Evolutionary conservation across 768 basidiomycete genomes (phyloP), one percentile per base, ranked within the genome.

Genomic region (Russula dissimulans): DNA sequence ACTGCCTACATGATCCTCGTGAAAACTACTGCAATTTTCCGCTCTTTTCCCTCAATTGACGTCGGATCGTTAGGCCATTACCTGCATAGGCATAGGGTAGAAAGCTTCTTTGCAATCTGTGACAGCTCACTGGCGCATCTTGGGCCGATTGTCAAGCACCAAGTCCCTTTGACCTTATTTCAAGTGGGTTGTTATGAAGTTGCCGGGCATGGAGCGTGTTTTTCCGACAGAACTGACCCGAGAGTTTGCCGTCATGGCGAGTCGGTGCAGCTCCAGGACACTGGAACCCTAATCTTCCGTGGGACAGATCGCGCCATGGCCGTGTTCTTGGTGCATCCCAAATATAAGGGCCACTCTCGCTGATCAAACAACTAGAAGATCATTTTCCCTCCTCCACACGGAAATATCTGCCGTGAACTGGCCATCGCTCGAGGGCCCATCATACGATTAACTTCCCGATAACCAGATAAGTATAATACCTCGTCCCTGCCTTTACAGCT

Each of bases 301-400:
- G 41, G 32, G n/a, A 54, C 29, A 38, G 54, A 57, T 62, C 51
- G 61, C 61, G 50, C 61, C 61, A 47, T 11, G 61, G n/a, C 51
- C 61, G n/a, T 48, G 61, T 57, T 57, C 45, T 54, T 41, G 55
- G 61, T 53, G 51, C 41, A 29, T n/a, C 45, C 10, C 50, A n/a
- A 54, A 42, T 62, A 53, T 36, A 57, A 57, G 51, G 49, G 34
- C 46, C 51, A 53, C 61, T 6, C 51, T 62, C 50, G 61, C 56
- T 57, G 61, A 62, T 62, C 61, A 57, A 52, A 54, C 56, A 22
- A n/a, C 22, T 53, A 47, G 61, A 48, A 49, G 61, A 52, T 56
- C 60, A 42, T 17, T 46, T 56, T 38, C 49, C 45, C 52, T 61
- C 44, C 43, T 46, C 44, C 43, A 56, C 38, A 42, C 44, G 54